Evolutionary conservation across 208 protist species (phyloP), one percentile per base, ranked within the genome.

Genomic region (Acanthamoeba triangularis): DNA sequence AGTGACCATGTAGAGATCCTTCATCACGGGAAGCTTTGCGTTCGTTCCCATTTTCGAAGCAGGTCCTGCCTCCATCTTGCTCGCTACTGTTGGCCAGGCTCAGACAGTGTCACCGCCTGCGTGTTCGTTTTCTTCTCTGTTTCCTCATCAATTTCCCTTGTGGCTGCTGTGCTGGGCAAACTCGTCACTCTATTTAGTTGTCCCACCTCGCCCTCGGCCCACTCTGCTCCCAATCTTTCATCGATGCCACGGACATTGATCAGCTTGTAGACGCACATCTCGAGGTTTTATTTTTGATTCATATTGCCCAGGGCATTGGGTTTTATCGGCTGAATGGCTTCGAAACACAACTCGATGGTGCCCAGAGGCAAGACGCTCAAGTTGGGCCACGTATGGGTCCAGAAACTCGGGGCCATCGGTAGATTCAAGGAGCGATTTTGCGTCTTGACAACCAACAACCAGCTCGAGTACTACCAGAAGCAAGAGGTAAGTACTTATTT

Each of bases 381-480:
- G 87, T 59, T 93, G 52, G 87, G 87, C 61, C 87, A 93, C 25
- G 61, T 93, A 1, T 93, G 87, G 87, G 63, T 93, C n/a, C 61
- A 93, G 59, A 93, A 74, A 7, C 28, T 93, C 59, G 63, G 63
- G 6, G 37, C 54, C 25, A 56, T 88, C 20, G 80, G 80, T 10
- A 30, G 63, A 28, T 93, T 93, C 56, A 93, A 93, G 37, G 63
- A 74, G 35, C 87, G 87, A 44, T 93, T 93, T 56, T 93, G 87
- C 63, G 54, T 93, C 25, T 25, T 93, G 6, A 88, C 80, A 14
- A 93, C 87, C 87, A 74, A 93, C 63, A 49, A 47, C 6, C n/a
- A 74, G 61, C 63, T 93, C 20, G 87, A 93, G 63, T 93, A 93
- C 41, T 93, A 93, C 87, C 30, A 93, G 11, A 93, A 93, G 47